Evolutionary conservation across 495 filamentous ascomycete genomes (phyloP), one percentile per base, ranked within the genome.

Genomic region (Lophiostoma macrostomum): DNA sequence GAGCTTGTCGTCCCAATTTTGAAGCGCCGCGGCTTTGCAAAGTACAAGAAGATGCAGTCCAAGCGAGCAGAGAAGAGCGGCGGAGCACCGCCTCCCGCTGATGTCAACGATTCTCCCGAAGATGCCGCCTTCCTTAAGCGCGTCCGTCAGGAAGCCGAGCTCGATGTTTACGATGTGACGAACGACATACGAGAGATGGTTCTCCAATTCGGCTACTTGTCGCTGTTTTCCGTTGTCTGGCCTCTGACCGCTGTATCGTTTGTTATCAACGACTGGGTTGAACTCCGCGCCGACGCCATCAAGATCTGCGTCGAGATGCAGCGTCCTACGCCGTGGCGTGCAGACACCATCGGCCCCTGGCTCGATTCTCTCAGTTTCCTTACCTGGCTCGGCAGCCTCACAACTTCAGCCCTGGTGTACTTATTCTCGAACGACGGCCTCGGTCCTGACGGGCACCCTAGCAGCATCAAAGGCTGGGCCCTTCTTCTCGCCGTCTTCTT

Each of bases 321-420:
- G 59, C 79, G 93, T 8, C 94, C 93, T 0, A 87, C 85, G 11
- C 93, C 93, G 0, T 83, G 82, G 69, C 82, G 93, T 12, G 84
- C 88, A 1, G 94, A 97, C 67, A 90, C 86, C 2, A 98, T 98
- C 59, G 93, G 93, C 0, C 91, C 93, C 0, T 98, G 93, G 93
- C 77, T 98, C 10, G 84, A 90, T 49, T 83, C 84, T 14, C 76
- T 98, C 2, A 83, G 83, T 1, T 95, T 98, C 70, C 70, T 97
- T 3, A 82, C 90, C 10, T 98, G 93, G 93, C 75, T 95, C 4
- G 93, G 93, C 43, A 91, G 84, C 60, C 76, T 97, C 54, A 90
- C 88, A 14, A 86, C 83, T 32, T 79, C 90, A 0, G 90, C 89
- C 0, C 72, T 98, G 0, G 81, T 95, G 0, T 96, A 91, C 67